Evolutionary conservation across 2,329 filamentous ascomycete genomes (phyloP).

Genomic region (Magnaporthiopsis rhizophila): DNA sequence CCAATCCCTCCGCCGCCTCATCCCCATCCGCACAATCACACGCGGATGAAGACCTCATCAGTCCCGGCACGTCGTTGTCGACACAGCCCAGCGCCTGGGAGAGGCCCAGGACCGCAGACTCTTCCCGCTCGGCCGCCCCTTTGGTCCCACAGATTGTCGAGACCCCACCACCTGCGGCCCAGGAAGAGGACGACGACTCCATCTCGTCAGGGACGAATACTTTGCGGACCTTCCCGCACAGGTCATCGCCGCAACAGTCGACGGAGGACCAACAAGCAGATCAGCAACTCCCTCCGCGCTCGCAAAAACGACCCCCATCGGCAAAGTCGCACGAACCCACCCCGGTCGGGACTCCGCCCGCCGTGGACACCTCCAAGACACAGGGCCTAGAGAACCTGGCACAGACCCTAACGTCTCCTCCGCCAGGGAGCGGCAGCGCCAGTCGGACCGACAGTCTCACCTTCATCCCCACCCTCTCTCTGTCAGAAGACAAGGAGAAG

Average conservation of each 20-base stretch:
- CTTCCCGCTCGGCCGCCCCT: conserved; percentile 16
- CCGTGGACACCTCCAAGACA: conserved; percentile 9
- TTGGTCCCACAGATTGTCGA: conserved; percentile 43
- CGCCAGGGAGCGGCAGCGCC: conserved; percentile 59
- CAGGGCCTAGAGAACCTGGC: conserved; percentile 58
- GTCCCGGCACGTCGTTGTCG: not conserved
- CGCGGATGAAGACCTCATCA: not conserved
- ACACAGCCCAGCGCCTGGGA: not conserved
- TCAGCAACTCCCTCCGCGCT: conserved; percentile 22
- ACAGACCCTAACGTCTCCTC: conserved; percentile 52
- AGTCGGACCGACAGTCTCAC: conserved; percentile 68
- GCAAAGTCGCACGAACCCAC: conserved; percentile 9
- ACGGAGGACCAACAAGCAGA: conserved; percentile 11
- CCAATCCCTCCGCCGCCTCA: conserved; percentile 17
- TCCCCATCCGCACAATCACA: conserved; percentile 9
- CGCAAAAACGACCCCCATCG: conserved; percentile 19
- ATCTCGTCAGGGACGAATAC: conserved; percentile 15
- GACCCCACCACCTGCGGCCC: conserved; percentile 39
- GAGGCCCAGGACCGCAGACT: conserved; percentile 17
- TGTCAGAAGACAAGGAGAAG: conserved; percentile 64
- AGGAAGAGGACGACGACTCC: conserved; percentile 31
- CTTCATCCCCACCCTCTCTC: conserved; percentile 65
- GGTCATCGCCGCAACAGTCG: conserved; percentile 45
- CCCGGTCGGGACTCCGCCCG: conserved; percentile 6
- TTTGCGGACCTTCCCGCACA: conserved; percentile 37